phyloP scores from a whole-genome alignment of 2,329 filamentous ascomycete genomes.

The Epicoccum sorghinum region DNA sequence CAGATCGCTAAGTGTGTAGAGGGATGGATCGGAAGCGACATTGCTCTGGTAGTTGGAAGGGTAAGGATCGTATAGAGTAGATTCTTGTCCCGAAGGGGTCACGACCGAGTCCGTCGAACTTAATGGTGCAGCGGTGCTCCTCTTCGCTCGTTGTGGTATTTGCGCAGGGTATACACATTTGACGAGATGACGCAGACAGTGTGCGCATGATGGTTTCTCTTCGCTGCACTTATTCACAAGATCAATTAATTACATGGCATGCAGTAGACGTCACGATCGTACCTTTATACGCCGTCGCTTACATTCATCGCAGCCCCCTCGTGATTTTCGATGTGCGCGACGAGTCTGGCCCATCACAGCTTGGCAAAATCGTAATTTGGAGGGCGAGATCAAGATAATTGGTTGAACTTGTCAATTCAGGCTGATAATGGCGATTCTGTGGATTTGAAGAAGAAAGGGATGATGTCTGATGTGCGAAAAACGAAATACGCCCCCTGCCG shows the following conservation, averaged over 20 bases:
- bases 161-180: conserved; percentile 11
- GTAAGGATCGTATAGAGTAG: neutral
- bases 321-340: conserved; percentile 26
- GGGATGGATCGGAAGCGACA: neutral
- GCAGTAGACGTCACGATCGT: neutral
- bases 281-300: conserved; percentile 32
- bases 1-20: conserved; percentile 21
- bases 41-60: conserved; percentile 1
- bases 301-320: conserved; percentile 24
- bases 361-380: neutral
- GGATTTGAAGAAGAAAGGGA: neutral
- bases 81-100: neutral
- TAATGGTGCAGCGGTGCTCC: neutral
- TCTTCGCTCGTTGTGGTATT: neutral
- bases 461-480: conserved; percentile 5
- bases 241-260: neutral
- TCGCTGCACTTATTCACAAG: conserved; percentile 15
- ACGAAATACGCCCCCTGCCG: conserved; percentile 18
- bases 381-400: no score
- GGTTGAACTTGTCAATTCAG: neutral
- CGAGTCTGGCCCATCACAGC: conserved; percentile 17
- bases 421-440: neutral
- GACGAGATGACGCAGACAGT: conserved; percentile 17
- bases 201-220: conserved; percentile 16
- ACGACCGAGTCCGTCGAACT: neutral